Evolutionary conservation across 2,329 filamentous ascomycete species (phyloP).

Genomic region (Xylaria sp.): DNA sequence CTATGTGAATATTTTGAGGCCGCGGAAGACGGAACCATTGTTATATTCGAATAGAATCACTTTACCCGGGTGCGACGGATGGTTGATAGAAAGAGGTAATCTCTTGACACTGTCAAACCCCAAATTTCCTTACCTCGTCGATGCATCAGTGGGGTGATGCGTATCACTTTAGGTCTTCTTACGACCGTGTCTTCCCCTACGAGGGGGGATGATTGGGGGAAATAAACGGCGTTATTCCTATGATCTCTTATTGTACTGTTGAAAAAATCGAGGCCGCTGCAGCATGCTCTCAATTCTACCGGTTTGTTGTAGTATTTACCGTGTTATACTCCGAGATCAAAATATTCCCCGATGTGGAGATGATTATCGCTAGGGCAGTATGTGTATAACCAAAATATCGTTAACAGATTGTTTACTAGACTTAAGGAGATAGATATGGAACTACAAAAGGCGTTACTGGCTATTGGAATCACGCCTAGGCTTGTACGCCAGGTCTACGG

Average conservation of each 20-base stretch:
- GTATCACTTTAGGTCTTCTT: neutral
- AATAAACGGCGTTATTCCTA: neutral
- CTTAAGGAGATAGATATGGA: too few species aligned
- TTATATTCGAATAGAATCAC: neutral
- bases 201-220: neutral
- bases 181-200: neutral
- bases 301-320: constrained; percentile 12
- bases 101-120: neutral
- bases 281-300: constrained; percentile 19
- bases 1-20: neutral
- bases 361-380: constrained; percentile 2
- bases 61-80: constrained; percentile 26
- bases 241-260: neutral
- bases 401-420: neutral
- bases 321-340: constrained; percentile 5
- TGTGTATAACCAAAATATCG: neutral
- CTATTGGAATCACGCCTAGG: too few species aligned
- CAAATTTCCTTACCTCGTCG: neutral
- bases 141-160: neutral
- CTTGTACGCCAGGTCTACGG: too few species aligned
- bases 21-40: neutral
- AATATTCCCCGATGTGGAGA: constrained; percentile 18
- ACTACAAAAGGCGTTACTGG: too few species aligned
- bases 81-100: neutral
- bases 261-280: neutral